phyloP scores from a whole-genome alignment of 805 yeast species.

The Yamadazyma scolyti region DNA sequence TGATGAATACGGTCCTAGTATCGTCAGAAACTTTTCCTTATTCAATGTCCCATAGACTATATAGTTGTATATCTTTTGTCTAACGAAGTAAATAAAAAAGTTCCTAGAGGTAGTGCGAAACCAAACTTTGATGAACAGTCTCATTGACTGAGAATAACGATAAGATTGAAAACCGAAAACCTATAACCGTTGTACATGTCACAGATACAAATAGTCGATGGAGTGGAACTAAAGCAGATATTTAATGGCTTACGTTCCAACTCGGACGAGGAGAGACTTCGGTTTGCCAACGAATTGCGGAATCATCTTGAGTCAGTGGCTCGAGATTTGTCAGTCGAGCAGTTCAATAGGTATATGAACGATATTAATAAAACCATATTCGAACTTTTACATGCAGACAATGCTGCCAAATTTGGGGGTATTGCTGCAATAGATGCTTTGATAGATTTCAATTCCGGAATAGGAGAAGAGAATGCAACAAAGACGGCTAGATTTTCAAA shows the following conservation, averaged over 20 bases:
- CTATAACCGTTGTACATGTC: too few relatives aligned
- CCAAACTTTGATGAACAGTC: too few relatives aligned
- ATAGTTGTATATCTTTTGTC: too few relatives aligned
- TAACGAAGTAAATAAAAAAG: background rate
- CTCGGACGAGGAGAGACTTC: constrained; percentile 39
- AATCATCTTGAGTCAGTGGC: constrained; percentile 68
- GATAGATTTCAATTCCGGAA: constrained; percentile 76
- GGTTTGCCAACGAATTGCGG: constrained; percentile 69
- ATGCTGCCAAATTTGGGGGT: constrained; percentile 79
- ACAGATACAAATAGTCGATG: constrained; percentile 39
- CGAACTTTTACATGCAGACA: constrained; percentile 76
- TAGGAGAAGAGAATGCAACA: constrained; percentile 75
- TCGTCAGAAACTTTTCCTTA: constrained; percentile 93
- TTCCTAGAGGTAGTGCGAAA: background rate
- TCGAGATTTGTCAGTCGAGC: constrained; percentile 79
- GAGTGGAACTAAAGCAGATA: constrained; percentile 50
- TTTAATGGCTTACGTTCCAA: constrained; percentile 46
- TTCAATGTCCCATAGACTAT: constrained; percentile 85
- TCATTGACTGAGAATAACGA: background rate
- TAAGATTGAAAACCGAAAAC: background rate
- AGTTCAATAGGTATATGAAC: constrained; percentile 74
- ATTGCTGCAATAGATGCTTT: constrained; percentile 85
- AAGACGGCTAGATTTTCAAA: constrained; percentile 91
- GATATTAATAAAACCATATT: constrained; percentile 84
- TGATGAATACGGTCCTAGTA: constrained; percentile 96